phyloP scores from a whole-genome alignment of 2,329 filamentous ascomycete species.

The Aspergillaceae sp. region DNA sequence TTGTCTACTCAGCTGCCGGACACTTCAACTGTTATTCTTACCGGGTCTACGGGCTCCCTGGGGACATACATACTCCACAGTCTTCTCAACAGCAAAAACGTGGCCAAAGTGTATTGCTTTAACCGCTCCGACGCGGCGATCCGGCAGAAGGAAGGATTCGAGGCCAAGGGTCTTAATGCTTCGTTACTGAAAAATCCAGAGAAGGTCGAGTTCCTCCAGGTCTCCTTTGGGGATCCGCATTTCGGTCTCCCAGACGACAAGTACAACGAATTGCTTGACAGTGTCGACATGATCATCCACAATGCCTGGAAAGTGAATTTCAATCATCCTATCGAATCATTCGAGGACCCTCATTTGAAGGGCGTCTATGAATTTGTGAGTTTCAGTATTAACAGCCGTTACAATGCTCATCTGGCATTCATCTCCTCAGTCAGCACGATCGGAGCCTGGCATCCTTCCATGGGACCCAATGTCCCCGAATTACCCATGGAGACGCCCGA shows the following conservation, averaged over 20 bases:
- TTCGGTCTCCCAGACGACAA: slow-evolving; percentile 18
- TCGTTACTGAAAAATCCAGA: slow-evolving; percentile 14
- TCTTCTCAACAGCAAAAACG: slow-evolving; percentile 23
- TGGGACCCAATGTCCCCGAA: slow-evolving; percentile 21
- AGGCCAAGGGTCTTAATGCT: slow-evolving; percentile 28
- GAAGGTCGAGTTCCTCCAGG: slow-evolving; percentile 27
- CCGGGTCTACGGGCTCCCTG: slow-evolving; percentile 44
- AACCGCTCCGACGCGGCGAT: slow-evolving; percentile 39
- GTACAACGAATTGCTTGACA: slow-evolving; percentile 17
- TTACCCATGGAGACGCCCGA: slow-evolving; percentile 13
- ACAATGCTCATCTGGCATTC: slow-evolving; percentile 21
- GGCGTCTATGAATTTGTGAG: slow-evolving; percentile 23
- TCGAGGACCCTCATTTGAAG: slow-evolving; percentile 24
- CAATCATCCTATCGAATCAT: slow-evolving; percentile 25
- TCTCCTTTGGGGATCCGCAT: slow-evolving; percentile 16
- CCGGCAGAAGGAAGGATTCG: slow-evolving; percentile 32
- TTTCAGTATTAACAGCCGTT: slow-evolving; percentile 13
- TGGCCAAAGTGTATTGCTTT: slow-evolving; percentile 41
- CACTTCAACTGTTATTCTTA: slow-evolving; percentile 29
- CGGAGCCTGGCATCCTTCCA: slow-evolving; percentile 11
- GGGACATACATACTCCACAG: slow-evolving; percentile 41
- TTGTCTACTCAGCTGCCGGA: slow-evolving; percentile 7
- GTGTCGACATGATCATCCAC: slow-evolving; percentile 24
- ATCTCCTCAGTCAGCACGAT: slow-evolving; percentile 24
- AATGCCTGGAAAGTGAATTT: slow-evolving; percentile 34